Evolutionary conservation across 2,329 filamentous ascomycete species (phyloP).

Genomic region (Cladosporium sp.): DNA sequence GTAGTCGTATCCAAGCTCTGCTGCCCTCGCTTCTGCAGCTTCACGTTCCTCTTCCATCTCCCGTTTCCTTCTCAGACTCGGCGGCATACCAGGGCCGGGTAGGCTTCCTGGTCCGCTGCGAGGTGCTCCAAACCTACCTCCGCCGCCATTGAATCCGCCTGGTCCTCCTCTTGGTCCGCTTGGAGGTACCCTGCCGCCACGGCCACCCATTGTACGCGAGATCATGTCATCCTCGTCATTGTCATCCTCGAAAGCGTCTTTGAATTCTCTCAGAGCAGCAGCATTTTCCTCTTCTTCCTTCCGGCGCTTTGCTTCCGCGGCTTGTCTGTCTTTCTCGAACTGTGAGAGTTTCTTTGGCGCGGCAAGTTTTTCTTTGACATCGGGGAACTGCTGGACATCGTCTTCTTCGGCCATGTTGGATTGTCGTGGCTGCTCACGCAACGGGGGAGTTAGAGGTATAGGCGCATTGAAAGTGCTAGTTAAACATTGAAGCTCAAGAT

Average conservation of each 20-base stretch:
- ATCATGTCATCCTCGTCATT: constrained; percentile 39
- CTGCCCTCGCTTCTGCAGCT: constrained; percentile 29
- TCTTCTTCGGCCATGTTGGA: constrained; percentile 25
- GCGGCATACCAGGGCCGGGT: constrained; percentile 41
- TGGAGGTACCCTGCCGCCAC: constrained; percentile 21
- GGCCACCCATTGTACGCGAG: constrained; percentile 19
- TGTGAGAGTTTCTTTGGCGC: constrained; percentile 80
- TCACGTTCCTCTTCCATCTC: constrained; percentile 36
- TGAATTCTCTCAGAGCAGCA: constrained; percentile 82
- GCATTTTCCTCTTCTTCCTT: constrained; percentile 85
- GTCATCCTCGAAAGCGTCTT: constrained; percentile 71
- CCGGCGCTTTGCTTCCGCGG: constrained; percentile 82
- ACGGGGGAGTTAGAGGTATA: background rate
- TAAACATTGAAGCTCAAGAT: background rate
- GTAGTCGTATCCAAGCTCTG: constrained; percentile 25
- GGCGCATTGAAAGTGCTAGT: background rate
- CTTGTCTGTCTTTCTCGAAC: constrained; percentile 85
- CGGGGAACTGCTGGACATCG: constrained; percentile 58
- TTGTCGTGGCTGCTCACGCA: background rate
- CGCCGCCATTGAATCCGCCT: constrained; percentile 24
- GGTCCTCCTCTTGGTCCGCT: constrained; percentile 46
- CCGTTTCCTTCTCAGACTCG: constrained; percentile 36
- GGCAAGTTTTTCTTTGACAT: constrained; percentile 70
- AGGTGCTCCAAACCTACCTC: constrained; percentile 39
- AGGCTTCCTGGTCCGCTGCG: constrained; percentile 53